Base-by-base conservation (phyloP, 306 rosid genomes). In the Ormosia semicastrata region DNA sequence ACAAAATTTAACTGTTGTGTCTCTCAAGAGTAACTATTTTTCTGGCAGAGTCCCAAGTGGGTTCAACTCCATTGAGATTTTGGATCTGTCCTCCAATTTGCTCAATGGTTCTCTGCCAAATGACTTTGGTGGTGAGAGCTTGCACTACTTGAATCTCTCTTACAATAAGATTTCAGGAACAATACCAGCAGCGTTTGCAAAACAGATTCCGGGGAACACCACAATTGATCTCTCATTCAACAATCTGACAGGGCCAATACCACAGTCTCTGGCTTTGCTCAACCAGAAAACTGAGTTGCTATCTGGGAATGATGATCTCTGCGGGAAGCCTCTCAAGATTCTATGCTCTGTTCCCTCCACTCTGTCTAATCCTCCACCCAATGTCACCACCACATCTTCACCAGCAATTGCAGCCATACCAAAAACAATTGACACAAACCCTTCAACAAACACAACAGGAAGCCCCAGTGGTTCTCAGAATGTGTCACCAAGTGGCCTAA, bases 321-420 rank as follows among this genome's bases (percentile, higher is more conserved):
- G 99, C 9, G 99, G 99, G 13, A 93, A 92, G 76, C 99, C 98
- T 49, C 75, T 92, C 71, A 87, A 89, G 84, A 86, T 63, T 33
- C 92, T 93, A 3, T 93, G 99, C 29, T 66, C 91, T 3, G 84
- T 95, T 78, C 97, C 98, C 46, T 93, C 97, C 2, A 79, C 96
- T 15, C 76, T 87, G 2, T 93, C 98, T 2, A 65, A 82, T 6
- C 85, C 93, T 34, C 94, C 92, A 7, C 90, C 93, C 2, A 94
- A 92, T 17, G 68, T 70, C 33, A 64, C 91, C 17, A 62, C 40
- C 36, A 36, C 91, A 4, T 85, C 97, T 67, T 86, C 97, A 62
- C 97, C 98, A 6, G 99, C 98, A 1, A 92, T 95, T 67, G 99
- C 98, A 36, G 98, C 89, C 71, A 92, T 95, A n/a, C 99, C 99